phyloP scores from a whole-genome alignment of 1,139 yeast genomes.

The Yamadazyma siamensis region DNA sequence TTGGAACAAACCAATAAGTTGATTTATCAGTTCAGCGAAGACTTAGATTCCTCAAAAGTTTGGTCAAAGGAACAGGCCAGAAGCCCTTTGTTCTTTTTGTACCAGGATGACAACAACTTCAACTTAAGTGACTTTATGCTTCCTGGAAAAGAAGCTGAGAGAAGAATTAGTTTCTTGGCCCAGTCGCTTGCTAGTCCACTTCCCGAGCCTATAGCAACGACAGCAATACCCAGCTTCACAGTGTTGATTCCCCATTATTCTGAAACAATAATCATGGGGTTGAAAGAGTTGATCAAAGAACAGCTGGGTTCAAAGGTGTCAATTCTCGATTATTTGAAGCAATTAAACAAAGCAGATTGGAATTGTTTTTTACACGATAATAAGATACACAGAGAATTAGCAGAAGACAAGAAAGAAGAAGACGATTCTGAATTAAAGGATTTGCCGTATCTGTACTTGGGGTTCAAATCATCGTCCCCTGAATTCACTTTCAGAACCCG shows the following conservation, averaged over 20 bases:
- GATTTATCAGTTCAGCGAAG: constrained; percentile 20
- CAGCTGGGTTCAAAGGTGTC: constrained; percentile 60
- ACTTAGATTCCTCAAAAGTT: constrained; percentile 23
- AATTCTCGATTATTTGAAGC: constrained; percentile 69
- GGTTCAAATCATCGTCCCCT: constrained; percentile 63
- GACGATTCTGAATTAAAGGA: constrained; percentile 23
- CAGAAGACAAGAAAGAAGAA: background rate
- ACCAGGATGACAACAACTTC: constrained; percentile 60
- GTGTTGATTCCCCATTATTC: constrained; percentile 84
- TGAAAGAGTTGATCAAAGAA: constrained; percentile 67
- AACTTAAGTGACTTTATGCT: constrained; percentile 39
- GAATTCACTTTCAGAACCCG: constrained; percentile 65
- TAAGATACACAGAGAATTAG: constrained; percentile 24
- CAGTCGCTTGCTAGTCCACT: constrained; percentile 79
- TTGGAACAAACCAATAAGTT: constrained; percentile 63
- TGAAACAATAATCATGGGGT: constrained; percentile 64
- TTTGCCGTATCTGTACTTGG: constrained; percentile 67
- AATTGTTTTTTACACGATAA: constrained; percentile 66
- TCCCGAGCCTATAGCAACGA: constrained; percentile 67
- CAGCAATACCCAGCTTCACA: constrained; percentile 78
- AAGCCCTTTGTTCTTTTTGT: constrained; percentile 68
- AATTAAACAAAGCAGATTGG: constrained; percentile 73
- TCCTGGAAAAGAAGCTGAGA: constrained; percentile 69
- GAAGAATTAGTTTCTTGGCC: constrained; percentile 84
- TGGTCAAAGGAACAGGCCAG: too few relatives aligned